Conservation (phyloP, 2,329 filamentous ascomycete genomes). For the Exophiala xenobiotica region DNA sequence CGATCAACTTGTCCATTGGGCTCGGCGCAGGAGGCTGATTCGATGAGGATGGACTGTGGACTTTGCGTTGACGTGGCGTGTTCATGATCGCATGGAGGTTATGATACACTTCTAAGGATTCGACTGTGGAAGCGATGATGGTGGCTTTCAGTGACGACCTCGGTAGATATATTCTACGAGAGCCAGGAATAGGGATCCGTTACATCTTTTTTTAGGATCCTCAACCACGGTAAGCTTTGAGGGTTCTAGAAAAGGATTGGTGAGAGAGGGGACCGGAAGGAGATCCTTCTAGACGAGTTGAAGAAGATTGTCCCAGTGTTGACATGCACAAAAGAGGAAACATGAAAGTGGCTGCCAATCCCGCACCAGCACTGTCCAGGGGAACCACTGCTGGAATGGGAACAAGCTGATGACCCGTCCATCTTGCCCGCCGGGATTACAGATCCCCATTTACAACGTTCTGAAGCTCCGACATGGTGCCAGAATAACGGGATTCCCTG, state of each 20-base stretch:
- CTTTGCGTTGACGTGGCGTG: neutral
- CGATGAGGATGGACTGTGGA: neutral
- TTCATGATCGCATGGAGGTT: neutral
- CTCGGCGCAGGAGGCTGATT: constrained; percentile 1
- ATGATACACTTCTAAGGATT: neutral
- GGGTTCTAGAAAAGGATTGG: neutral
- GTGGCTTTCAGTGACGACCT: neutral
- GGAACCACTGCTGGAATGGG: neutral
- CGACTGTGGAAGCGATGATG: neutral
- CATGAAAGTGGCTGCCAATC: neutral
- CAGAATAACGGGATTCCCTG: neutral
- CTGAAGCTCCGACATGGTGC: neutral
- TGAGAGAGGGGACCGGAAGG: neutral
- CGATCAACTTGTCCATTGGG: constrained; percentile 4
- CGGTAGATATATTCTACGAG: neutral
- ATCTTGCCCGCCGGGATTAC: too few species aligned
- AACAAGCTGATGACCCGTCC: neutral
- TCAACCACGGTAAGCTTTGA: neutral
- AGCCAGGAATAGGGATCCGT: neutral
- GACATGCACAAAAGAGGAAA: neutral
- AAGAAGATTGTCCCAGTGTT: constrained; percentile 2
- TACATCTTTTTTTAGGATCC: neutral
- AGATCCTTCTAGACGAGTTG: neutral
- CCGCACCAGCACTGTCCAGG: neutral
- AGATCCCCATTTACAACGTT: neutral